Evolutionary conservation across 1,284 basidiomycete genomes (phyloP).

Genomic region (Ganoderma lingzhi): DNA sequence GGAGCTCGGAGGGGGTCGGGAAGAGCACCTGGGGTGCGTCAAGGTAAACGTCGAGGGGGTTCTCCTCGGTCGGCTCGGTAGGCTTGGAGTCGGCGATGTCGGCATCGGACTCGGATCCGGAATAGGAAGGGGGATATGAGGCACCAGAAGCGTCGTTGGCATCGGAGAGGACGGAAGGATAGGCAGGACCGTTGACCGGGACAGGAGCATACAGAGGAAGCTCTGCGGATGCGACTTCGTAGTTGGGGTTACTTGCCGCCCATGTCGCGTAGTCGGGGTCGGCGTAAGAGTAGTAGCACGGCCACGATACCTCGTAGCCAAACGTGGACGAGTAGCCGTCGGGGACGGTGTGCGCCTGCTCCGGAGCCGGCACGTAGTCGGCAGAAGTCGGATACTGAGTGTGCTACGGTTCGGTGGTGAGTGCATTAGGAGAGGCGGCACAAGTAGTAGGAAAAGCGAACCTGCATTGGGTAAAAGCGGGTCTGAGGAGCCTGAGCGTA

Average conservation of each 20-base stretch:
- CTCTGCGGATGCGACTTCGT: background rate
- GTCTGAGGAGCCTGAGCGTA: background rate
- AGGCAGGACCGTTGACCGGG: slow-evolving; percentile 35
- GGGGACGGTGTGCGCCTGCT: slow-evolving; percentile 21
- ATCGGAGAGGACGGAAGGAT: slow-evolving; percentile 36
- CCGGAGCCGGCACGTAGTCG: background rate
- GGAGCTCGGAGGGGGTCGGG: slow-evolving; percentile 72
- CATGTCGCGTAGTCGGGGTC: slow-evolving; percentile 23
- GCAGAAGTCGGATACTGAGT: background rate
- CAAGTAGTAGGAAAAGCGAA: background rate
- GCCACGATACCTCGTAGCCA: background rate
- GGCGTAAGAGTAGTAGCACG: slow-evolving; percentile 14
- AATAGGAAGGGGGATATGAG: slow-evolving; percentile 1
- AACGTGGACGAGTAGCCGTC: background rate
- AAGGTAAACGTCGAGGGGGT: slow-evolving; percentile 40
- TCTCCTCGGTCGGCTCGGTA: slow-evolving; percentile 14
- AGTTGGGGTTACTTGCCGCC: background rate
- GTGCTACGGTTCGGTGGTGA: background rate
- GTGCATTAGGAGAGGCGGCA: background rate
- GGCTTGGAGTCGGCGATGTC: slow-evolving; percentile 14
- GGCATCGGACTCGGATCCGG: background rate
- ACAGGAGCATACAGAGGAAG: slow-evolving; percentile 39
- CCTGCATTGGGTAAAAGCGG: background rate
- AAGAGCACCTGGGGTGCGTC: slow-evolving; percentile 53
- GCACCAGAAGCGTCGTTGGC: slow-evolving; percentile 4